Percentiles rank a stretch among this genome's conserved stretches.
Conservation (phyloP, 345 rosid species). For the Draba incana region DNA sequence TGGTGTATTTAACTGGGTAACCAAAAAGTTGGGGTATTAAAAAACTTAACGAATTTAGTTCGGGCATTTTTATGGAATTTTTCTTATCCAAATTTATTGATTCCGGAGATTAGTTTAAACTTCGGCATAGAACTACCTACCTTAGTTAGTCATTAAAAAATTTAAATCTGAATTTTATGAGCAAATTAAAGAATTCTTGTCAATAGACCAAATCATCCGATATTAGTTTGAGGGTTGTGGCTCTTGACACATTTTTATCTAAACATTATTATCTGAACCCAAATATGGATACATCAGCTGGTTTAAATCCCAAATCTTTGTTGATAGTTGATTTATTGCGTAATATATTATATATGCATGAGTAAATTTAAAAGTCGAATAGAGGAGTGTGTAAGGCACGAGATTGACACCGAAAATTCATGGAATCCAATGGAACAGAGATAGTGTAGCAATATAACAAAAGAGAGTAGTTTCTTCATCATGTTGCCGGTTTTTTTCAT, state of each 20-base stretch:
- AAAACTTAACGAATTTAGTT: too few species aligned
- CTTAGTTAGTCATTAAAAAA: not conserved
- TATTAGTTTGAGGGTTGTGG: not conserved
- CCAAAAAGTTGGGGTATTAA: too few species aligned
- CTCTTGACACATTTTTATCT: not conserved
- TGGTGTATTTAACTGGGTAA: too few species aligned
- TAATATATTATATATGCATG: constrained; percentile 5
- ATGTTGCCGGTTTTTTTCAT: constrained; percentile 39
- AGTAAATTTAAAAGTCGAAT: constrained; percentile 21
- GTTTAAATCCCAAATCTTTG: not conserved
- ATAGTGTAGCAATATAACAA: constrained; percentile 22
- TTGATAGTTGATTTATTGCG: constrained; percentile 6
- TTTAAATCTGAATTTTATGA: not conserved
- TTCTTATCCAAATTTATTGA: too few species aligned
- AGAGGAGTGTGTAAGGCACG: constrained; percentile 24
- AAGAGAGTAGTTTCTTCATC: constrained; percentile 41
- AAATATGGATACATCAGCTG: constrained; percentile 2
- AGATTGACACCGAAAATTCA: constrained; percentile 34
- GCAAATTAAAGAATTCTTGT: not conserved
- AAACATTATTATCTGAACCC: not conserved
- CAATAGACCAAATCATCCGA: not conserved
- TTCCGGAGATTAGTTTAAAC: too few species aligned
- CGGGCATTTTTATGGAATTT: too few species aligned
- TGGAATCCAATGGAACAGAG: constrained; percentile 42
- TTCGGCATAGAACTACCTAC: too few species aligned